phyloP scores from a whole-genome alignment of 371 early-diverging fungal species.

The Haplosporangium sp. region DNA sequence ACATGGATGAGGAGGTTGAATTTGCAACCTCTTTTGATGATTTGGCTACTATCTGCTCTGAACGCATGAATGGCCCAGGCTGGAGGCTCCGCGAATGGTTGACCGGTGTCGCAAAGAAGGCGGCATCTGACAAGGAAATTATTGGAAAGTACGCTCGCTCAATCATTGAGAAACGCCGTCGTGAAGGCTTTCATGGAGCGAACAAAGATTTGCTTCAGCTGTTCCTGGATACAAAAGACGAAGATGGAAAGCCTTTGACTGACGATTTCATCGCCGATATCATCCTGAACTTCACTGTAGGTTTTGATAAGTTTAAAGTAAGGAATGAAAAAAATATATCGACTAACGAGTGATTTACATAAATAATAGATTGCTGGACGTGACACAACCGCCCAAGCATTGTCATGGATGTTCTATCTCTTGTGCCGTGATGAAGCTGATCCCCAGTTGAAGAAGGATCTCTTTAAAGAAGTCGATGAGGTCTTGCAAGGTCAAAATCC shows the following conservation, averaged over 20 bases:
- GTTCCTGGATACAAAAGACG: slow-evolving; percentile 65
- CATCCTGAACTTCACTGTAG: slow-evolving; percentile 69
- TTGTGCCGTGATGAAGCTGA: slow-evolving; percentile 36
- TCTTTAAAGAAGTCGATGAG: slow-evolving; percentile 27
- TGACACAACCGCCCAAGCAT: slow-evolving; percentile 79
- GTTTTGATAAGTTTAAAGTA: background rate
- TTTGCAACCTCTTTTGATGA: slow-evolving; percentile 18
- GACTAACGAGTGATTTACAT: background rate
- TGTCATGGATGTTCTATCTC: slow-evolving; percentile 74
- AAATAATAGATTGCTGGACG: slow-evolving; percentile 61
- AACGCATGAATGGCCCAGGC: slow-evolving; percentile 25
- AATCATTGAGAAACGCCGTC: slow-evolving; percentile 24
- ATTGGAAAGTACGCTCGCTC: background rate
- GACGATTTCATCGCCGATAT: slow-evolving; percentile 67
- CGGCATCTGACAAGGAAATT: background rate
- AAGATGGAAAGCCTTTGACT: slow-evolving; percentile 59
- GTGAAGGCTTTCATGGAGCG: slow-evolving; percentile 33
- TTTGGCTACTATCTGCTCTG: background rate
- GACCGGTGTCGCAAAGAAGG: slow-evolving; percentile 16
- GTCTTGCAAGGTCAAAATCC: slow-evolving; percentile 25
- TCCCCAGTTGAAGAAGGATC: slow-evolving; percentile 6
- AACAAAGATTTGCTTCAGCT: slow-evolving; percentile 67
- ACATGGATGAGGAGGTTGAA: slow-evolving; percentile 11
- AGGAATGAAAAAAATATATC: background rate
- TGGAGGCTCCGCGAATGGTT: slow-evolving; percentile 27